Conservation (phyloP, 768 basidiomycete species). For the Phylloporus sp. region DNA sequence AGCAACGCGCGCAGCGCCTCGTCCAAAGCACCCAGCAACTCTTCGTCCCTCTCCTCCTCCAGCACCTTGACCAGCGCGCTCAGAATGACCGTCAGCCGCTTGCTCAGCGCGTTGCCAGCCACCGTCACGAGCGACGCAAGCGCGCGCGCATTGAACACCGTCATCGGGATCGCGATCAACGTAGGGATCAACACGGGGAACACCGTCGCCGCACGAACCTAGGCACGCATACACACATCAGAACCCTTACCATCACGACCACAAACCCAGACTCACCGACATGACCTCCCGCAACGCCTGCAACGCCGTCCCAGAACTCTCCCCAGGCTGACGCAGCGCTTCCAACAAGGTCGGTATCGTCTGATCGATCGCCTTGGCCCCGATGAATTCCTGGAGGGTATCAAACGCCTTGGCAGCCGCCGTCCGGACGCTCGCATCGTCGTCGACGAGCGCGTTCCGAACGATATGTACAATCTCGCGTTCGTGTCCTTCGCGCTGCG, state of each 20-base stretch:
- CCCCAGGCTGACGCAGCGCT: slow-evolving; percentile 89
- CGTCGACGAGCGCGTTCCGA: slow-evolving; percentile 81
- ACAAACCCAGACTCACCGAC: slow-evolving; percentile 50
- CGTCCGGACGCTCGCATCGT: slow-evolving; percentile 75
- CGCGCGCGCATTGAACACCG: slow-evolving; percentile 91
- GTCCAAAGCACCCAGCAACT: slow-evolving; percentile 62
- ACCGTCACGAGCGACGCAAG: slow-evolving; percentile 88
- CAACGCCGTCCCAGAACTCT: slow-evolving; percentile 90
- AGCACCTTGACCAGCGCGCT: slow-evolving; percentile 71
- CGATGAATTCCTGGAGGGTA: slow-evolving; percentile 86
- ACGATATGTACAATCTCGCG: slow-evolving; percentile 84
- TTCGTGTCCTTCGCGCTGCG: slow-evolving; percentile 83
- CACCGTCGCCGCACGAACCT: slow-evolving; percentile 91
- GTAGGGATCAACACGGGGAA: slow-evolving; percentile 98
- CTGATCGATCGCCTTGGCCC: slow-evolving; percentile 88
- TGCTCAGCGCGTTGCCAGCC: slow-evolving; percentile 85
- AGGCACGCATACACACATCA: slow-evolving; percentile 6
- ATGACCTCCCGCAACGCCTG: slow-evolving; percentile 93
- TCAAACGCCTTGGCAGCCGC: slow-evolving; percentile 91
- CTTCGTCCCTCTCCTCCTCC: slow-evolving; percentile 67
- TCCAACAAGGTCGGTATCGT: slow-evolving; percentile 94
- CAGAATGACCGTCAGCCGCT: slow-evolving; percentile 73
- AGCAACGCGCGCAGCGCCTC: slow-evolving; percentile 74
- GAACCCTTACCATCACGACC: not conserved
- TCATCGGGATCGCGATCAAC: slow-evolving; percentile 84